Base-by-base conservation (phyloP, 345 rosid genomes). In the Eucalyptus pauciflora region DNA sequence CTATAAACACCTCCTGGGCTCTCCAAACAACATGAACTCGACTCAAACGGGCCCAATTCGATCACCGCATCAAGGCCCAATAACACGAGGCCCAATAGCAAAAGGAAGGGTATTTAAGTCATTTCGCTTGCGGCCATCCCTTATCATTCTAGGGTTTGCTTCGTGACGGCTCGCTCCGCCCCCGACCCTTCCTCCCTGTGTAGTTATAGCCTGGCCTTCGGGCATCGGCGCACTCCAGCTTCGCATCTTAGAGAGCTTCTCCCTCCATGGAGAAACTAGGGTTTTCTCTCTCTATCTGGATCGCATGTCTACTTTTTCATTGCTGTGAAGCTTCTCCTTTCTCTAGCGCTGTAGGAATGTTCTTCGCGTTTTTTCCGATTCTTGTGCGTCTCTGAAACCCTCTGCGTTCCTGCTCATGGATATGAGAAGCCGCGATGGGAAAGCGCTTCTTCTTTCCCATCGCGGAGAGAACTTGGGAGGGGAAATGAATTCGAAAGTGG, bases 401-500 rank as follows among this genome's bases (percentile, higher is more conserved):
- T 87, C 89, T 11, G 45, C 7, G 41, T 37, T 87, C 56, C 16
- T 64, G 16, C 85, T 76, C 46, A 71, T 50, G 62, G 14, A 50
- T 14, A 33, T 67, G 58, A 67, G 89, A 37, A 69, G 1, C 60
- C n/a, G 87, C 62, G 62, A 1, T 86, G 87, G 45, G 25, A 52
- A 52, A 37, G 41, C 54, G 10, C 48, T 86, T 49, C 43, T 71
- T 86, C 80, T 89, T 56, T 25, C 87, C 86, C 79, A 43, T 43
- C 86, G 87, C 87, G 33, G 29, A 31, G 87, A 90, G n/a, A 69
- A 89, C 91, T 71, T 24, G 52, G 8, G 90, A 93, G 96, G 94
- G 87, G 87, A 86, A 37, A 86, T 86, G 16, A 92, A 46, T 93
- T 49, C 89, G 87, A 93, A 52, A 67, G 76, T 43, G 95, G 95